A percentile compares a stretch with the other conserved stretches of the same genome.
These are phyloP conservation scores for Phanerodontia chrysosporium DNA, from an alignment of 768 basidiomycete genomes.

Conservation along the genomic window DNA sequence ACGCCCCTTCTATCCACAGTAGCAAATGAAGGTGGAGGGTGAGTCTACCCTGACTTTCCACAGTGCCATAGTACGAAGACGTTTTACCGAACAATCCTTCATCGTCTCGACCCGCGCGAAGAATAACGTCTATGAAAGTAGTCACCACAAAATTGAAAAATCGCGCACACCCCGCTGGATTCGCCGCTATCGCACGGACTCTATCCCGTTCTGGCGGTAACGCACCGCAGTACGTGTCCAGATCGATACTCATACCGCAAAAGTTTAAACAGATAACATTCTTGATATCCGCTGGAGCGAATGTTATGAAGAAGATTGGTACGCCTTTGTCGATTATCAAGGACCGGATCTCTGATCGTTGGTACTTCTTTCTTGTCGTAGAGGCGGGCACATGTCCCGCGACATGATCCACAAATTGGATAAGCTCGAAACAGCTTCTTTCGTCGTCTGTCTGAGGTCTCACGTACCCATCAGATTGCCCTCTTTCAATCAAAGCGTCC, in stretches of 20 bases:
- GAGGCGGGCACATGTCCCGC: slow-evolving; percentile 26
- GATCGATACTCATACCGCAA: neutral
- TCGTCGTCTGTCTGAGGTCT: slow-evolving; percentile 28
- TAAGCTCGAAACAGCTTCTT: slow-evolving; percentile 30
- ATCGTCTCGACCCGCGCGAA: slow-evolving; percentile 11
- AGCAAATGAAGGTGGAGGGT: slow-evolving; percentile 18
- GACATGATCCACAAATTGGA: slow-evolving; percentile 33
- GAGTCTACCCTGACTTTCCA: slow-evolving; percentile 11
- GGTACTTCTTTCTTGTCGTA: slow-evolving; percentile 23
- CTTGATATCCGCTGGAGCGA: slow-evolving; percentile 30
- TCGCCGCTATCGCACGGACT: slow-evolving; percentile 11
- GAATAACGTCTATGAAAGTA: slow-evolving; percentile 23
- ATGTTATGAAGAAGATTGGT: slow-evolving; percentile 34
- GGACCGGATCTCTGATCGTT: slow-evolving; percentile 21
- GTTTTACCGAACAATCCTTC: slow-evolving; percentile 11
- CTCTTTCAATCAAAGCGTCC: slow-evolving; percentile 19
- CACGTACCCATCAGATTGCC: slow-evolving; percentile 26
- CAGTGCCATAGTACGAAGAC: slow-evolving; percentile 13
- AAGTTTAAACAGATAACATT: slow-evolving; percentile 13
- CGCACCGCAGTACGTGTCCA: neutral
- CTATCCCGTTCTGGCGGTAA: neutral
- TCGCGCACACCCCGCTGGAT: slow-evolving; percentile 28
- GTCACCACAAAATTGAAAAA: slow-evolving; percentile 30
- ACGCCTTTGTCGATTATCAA: slow-evolving; percentile 19
- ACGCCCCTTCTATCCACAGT: slow-evolving; percentile 11